Evolutionary conservation across 768 basidiomycete genomes (phyloP), one percentile per base, ranked within the genome.

Genomic region (Xerocomus spinulosus): DNA sequence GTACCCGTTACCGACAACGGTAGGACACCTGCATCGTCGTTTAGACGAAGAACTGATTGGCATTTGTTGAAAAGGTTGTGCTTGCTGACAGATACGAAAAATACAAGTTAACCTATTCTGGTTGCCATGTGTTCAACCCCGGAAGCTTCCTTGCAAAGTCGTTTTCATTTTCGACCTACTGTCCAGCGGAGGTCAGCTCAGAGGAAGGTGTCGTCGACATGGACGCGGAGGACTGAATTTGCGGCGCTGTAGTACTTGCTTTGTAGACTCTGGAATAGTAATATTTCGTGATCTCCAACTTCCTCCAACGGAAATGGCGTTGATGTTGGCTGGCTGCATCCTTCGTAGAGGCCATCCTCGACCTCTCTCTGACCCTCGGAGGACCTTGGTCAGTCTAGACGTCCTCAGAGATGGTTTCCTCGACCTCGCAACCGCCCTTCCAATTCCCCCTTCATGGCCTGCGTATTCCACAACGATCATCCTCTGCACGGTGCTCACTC

Each of bases 51-150:
- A 20, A 20, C 46, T 66, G 45, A 62, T 39, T 24, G 14, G 26
- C 18, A n/a, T 26, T 38, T 21, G 3, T 45, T 26, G 33, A 23
- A 15, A 52, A 96, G 93, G 75, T 97, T 17, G 76, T 98, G 26
- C 79, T 99, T 12, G 96, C 96, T 2, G 96, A 99, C 70, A 93
- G 87, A 68, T 96, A 97, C 61, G 94, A 96, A 63, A 81, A 87
- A 39, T 99, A 92, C 66, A 92, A 96, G 59, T 75, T 96, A 54
- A 98, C 94, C 1, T 99, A 99, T 65, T 93, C 94, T 49, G 92
- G 92, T 10, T 98, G 96, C 59, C 96, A 98, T 68, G 96, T 98
- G 23, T 93, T 98, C 76, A 99, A 99, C 64, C 96, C 96, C 0
- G 94, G 96, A 17, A 83, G 86, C 42, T 97, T 98, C 62, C 74